Evolutionary conservation across 2,329 filamentous ascomycete genomes (phyloP), one percentile per base, ranked within the genome.

Genomic region (Neopestalotiopsis sp.): DNA sequence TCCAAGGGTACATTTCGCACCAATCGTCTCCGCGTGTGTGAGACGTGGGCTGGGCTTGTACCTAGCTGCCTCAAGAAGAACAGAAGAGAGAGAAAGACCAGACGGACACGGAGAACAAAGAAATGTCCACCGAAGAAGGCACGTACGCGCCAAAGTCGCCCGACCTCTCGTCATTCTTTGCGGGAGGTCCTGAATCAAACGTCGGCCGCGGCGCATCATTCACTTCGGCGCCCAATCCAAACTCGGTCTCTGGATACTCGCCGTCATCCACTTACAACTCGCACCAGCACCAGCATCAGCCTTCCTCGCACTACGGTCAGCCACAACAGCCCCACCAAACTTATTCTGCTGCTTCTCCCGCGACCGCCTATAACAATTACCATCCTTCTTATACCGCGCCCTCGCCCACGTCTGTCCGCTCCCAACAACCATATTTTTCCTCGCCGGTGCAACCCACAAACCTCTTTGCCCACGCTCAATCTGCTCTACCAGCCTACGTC

Each of bases 121-220:
- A 63, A 57, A 87, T 88, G 82, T 83, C 77, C 67, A 73, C 81
- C 73, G 81, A 83, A 76, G 84, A 85, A 75, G 81, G 80, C 72
- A 81, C 79, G 70, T 89, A 89, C 80, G 86, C 84, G 73, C 87
- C 87, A 73, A 87, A 84, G 78, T 89, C 86, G 74, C 87, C 87
- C 76, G 86, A 89, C 81, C 83, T 89, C 72, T 88, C 86, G 69
- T 87, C 84, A 69, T 84, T 89, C 78, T 86, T 84, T 74, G 80
- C 66, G 24, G 52, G 67, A 45, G 67, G 67, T 20, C 49, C 45
- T 30, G 67, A 65, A 4, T 12, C 59, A 20, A 52, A 28, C 58
- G 32, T 20, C 42, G 28, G 45, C 56, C 12, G 13, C 45, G 59
- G 32, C 28, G 42, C 60, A 65, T 28, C 64, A 20, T 66, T 56